Conservation (phyloP, 495 filamentous ascomycete genomes). For the Podospora didyma region DNA sequence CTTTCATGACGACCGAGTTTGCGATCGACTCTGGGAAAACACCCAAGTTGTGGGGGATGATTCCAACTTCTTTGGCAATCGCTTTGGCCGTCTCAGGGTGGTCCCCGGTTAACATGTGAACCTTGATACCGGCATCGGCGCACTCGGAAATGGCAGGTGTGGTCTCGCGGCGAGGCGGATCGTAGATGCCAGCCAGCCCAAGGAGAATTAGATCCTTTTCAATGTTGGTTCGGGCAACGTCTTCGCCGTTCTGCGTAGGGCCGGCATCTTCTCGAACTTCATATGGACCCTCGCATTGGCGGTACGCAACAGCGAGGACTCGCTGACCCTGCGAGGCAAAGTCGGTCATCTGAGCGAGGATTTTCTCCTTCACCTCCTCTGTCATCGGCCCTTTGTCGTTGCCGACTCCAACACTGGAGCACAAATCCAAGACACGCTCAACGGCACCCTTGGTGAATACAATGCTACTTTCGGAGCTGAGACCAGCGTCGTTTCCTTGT, state of each 20-base stretch:
- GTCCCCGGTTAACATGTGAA: constrained; percentile 81
- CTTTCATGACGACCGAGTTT: constrained; percentile 57
- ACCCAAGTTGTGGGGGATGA: constrained; percentile 57
- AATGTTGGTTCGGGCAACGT: constrained; percentile 41
- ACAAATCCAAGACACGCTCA: constrained; percentile 71
- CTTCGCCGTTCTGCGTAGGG: constrained; percentile 15
- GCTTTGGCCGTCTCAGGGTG: constrained; percentile 70
- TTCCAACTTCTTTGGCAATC: constrained; percentile 73
- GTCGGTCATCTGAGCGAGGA: constrained; percentile 61
- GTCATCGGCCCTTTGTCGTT: constrained; percentile 50
- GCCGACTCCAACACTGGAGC: constrained; percentile 54
- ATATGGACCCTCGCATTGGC: constrained; percentile 28
- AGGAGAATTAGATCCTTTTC: constrained; percentile 57
- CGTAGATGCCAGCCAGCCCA: constrained; percentile 72
- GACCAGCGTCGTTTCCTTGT: constrained; percentile 19
- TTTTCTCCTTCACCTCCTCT: constrained; percentile 53
- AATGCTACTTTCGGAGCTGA: constrained; percentile 36
- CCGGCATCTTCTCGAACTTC: constrained; percentile 3
- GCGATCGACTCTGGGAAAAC: constrained; percentile 51
- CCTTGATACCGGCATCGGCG: constrained; percentile 64
- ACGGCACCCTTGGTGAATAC: constrained; percentile 81
- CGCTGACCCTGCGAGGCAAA: constrained; percentile 74
- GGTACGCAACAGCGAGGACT: constrained; percentile 71
- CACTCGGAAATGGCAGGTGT: constrained; percentile 61
- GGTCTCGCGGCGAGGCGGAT: constrained; percentile 68